Percentiles rank a stretch among this genome's conserved stretches.
These are phyloP conservation scores for Aspergillus mulundensis DNA, from an alignment of 495 filamentous ascomycete species.

Conservation along the genomic window DNA sequence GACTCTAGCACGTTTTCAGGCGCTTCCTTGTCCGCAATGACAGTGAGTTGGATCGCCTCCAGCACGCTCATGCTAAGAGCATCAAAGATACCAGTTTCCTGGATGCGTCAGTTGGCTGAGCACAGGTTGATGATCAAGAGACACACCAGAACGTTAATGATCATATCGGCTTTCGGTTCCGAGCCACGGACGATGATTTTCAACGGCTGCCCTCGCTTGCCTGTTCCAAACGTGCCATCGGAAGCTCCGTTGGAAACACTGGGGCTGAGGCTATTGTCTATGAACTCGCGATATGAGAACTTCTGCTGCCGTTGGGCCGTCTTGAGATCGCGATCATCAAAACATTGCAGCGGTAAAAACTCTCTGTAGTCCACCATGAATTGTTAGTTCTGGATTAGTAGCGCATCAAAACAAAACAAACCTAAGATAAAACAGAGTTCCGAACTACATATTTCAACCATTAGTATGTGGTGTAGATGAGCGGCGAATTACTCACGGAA, in stretches of 20 bases:
- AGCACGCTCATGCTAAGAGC: constrained; percentile 36
- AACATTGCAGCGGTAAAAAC: constrained; percentile 29
- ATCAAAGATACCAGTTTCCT: constrained; percentile 48
- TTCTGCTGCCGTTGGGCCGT: constrained; percentile 17
- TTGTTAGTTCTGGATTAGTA: neutral
- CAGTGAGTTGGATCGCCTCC: constrained; percentile 43
- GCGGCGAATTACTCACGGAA: constrained; percentile 23
- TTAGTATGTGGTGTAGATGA: neutral
- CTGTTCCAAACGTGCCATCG: constrained; percentile 18
- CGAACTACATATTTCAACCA: constrained; percentile 18
- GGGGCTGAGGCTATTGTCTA: constrained; percentile 11
- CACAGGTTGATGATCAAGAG: neutral
- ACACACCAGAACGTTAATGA: constrained; percentile 43
- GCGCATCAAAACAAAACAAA: constrained; percentile 10
- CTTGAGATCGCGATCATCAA: constrained; percentile 29
- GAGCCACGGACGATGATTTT: constrained; percentile 31
- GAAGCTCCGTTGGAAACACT: neutral
- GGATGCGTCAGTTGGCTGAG: constrained; percentile 9
- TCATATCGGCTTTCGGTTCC: constrained; percentile 35
- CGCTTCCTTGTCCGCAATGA: constrained; percentile 34
- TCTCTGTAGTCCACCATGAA: too few species aligned
- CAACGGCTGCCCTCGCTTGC: constrained; percentile 24
- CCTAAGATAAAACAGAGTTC: constrained; percentile 31
- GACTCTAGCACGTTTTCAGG: constrained; percentile 42
- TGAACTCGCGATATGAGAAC: constrained; percentile 27